These are phyloP conservation scores for Fibroporia radiculosa DNA, from an alignment of 768 basidiomycete species.

Conservation along the genomic window DNA sequence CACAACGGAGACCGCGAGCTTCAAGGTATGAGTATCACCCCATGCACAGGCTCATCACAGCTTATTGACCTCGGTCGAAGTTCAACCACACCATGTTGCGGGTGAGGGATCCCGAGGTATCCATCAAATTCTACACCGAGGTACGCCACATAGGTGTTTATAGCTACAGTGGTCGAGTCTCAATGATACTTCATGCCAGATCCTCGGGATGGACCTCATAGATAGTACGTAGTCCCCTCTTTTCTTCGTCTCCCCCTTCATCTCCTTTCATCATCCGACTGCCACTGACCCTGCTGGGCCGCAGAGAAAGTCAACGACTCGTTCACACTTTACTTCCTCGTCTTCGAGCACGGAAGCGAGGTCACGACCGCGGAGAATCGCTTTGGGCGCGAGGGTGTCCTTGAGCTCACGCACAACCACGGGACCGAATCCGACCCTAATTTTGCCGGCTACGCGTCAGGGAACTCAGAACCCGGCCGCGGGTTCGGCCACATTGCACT, in stretches of 20 bases:
- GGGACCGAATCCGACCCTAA: constrained; percentile 75
- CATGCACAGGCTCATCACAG: not conserved
- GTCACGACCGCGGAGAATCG: constrained; percentile 12
- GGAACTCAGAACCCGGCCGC: constrained; percentile 76
- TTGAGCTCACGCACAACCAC: constrained; percentile 86
- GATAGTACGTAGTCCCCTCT: constrained; percentile 14
- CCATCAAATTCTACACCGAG: constrained; percentile 74
- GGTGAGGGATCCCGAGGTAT: constrained; percentile 79
- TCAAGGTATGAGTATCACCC: constrained; percentile 34
- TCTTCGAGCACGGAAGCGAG: constrained; percentile 47
- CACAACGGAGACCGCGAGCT: constrained; percentile 55
- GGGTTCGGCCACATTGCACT: constrained; percentile 90
- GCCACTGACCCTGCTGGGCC: not conserved
- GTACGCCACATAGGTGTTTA: constrained; percentile 27
- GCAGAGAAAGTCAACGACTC: constrained; percentile 47
- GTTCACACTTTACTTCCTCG: constrained; percentile 84
- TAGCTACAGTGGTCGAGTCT: not conserved
- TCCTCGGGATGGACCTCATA: constrained; percentile 26
- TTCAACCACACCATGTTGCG: constrained; percentile 88
- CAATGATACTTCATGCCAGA: constrained; percentile 7
- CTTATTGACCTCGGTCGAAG: constrained; percentile 24
- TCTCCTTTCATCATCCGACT: not conserved
- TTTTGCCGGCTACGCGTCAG: constrained; percentile 79
- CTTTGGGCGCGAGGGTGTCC: constrained; percentile 30
- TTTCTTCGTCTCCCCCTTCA: not conserved